These are phyloP conservation scores for Monilinia laxa DNA, from an alignment of 2,329 filamentous ascomycete species.

Conservation along the genomic window DNA sequence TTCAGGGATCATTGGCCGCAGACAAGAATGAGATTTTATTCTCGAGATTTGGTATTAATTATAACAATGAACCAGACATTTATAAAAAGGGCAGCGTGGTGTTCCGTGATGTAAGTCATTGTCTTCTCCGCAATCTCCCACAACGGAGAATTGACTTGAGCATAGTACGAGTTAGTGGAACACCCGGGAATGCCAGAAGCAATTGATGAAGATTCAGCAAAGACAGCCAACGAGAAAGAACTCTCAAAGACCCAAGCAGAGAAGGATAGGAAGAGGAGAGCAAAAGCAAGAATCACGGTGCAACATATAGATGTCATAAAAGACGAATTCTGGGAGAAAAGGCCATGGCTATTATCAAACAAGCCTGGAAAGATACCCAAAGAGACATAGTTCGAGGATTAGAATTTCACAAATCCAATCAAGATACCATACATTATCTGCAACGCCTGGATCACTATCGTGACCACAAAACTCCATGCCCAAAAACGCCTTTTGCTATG, in stretches of 20 bases:
- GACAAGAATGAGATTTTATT: conserved; percentile 98
- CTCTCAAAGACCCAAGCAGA: conserved; percentile 79
- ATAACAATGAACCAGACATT: conserved; percentile 93
- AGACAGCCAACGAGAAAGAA: conserved; percentile 51
- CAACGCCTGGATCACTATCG: conserved; percentile 24
- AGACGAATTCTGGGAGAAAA: conserved; percentile 86
- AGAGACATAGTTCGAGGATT: conserved; percentile 41
- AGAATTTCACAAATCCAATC: conserved; percentile 24
- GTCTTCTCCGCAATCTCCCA: not conserved
- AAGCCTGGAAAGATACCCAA: conserved; percentile 71
- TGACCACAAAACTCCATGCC: conserved; percentile 25
- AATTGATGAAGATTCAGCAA: conserved; percentile 48
- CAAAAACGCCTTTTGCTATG: conserved; percentile 33
- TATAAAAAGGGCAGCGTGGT: conserved; percentile 92
- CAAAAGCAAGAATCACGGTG: conserved; percentile 77
- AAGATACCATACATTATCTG: conserved; percentile 25
- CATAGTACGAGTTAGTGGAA: conserved; percentile 69
- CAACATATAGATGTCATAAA: conserved; percentile 93
- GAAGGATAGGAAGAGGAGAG: conserved; percentile 75
- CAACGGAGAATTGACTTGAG: conserved; percentile 9
- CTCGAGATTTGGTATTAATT: conserved; percentile 86
- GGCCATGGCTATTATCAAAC: conserved; percentile 80
- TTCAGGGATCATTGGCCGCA: conserved; percentile 73
- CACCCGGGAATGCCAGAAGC: conserved; percentile 44
- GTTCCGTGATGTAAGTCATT: conserved; percentile 61